Percentiles rank a stretch among this genome's conserved stretches.
phyloP scores from a whole-genome alignment of 306 rosid species.

The Citrullus colocynthis region DNA sequence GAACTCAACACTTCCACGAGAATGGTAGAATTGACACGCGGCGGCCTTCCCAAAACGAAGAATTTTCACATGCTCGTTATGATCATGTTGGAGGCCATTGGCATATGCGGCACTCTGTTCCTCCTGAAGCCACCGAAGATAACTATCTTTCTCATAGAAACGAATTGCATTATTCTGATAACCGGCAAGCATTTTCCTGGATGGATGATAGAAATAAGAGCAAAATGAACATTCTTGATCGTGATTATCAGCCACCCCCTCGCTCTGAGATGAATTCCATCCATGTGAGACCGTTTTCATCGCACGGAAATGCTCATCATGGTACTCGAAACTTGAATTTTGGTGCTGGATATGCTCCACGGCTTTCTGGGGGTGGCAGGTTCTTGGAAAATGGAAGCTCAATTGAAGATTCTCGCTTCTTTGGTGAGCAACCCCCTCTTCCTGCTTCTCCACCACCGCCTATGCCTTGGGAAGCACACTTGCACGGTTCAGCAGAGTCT shows the following conservation, averaged over 20 bases:
- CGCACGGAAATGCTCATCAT: not conserved
- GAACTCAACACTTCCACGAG: not conserved
- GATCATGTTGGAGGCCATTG: conserved; percentile 1
- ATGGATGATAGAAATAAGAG: not conserved
- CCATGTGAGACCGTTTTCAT: not conserved
- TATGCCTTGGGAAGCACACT: conserved; percentile 41
- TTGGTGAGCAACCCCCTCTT: conserved; percentile 55
- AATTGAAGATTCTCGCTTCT: conserved; percentile 31
- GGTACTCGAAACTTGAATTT: conserved; percentile 13
- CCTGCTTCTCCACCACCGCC: conserved; percentile 77
- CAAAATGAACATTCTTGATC: not conserved
- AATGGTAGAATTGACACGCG: not conserved
- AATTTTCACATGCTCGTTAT: not conserved
- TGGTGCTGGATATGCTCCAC: conserved; percentile 18
- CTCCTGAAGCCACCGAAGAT: not conserved
- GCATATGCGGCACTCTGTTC: not conserved
- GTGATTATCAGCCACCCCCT: not conserved
- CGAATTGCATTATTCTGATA: not conserved
- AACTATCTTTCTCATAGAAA: not conserved
- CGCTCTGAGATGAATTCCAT: not conserved
- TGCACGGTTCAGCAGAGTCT: not conserved
- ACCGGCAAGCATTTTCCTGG: not conserved
- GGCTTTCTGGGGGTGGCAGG: conserved; percentile 17
- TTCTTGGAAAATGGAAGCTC: conserved; percentile 18
- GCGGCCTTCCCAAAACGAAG: not conserved